phyloP scores from a whole-genome alignment of 1,139 yeast genomes.

The Scheffersomyces titani region DNA sequence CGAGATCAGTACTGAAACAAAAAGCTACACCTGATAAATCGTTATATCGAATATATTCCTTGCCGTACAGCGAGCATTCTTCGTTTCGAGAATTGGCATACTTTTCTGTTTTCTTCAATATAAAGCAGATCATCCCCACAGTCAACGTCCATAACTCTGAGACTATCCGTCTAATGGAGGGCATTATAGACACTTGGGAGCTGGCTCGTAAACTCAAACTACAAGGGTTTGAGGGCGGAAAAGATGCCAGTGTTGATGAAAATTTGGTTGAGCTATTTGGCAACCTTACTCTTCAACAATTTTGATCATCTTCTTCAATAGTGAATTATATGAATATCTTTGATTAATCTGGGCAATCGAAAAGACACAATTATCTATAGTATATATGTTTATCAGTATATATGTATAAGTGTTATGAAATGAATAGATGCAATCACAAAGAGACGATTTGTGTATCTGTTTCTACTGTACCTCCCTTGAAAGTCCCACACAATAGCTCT shows the following conservation, averaged over 20 bases:
- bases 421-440: not conserved
- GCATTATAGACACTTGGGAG: slow-evolving; percentile 52
- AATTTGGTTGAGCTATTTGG: not conserved
- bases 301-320: not conserved
- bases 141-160: slow-evolving; percentile 57
- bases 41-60: slow-evolving; percentile 50
- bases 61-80: slow-evolving; percentile 95
- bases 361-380: not conserved
- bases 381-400: not conserved
- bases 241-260: not conserved
- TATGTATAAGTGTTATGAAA: not conserved
- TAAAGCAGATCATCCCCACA: slow-evolving; percentile 69
- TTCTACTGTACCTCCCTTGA: not conserved
- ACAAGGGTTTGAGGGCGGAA: not conserved
- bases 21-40: slow-evolving; percentile 27
- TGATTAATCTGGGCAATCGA: not conserved
- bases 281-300: not conserved
- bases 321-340: not conserved
- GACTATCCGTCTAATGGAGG: slow-evolving; percentile 39
- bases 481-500: not conserved
- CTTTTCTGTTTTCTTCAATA: slow-evolving; percentile 56
- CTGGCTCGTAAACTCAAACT: slow-evolving; percentile 11
- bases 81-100: slow-evolving; percentile 76
- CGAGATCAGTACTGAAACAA: slow-evolving; percentile 12
- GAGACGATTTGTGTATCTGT: not conserved